Conservation (phyloP, 2,329 filamentous ascomycete species). For the Bimuria novae-zelandiae region DNA sequence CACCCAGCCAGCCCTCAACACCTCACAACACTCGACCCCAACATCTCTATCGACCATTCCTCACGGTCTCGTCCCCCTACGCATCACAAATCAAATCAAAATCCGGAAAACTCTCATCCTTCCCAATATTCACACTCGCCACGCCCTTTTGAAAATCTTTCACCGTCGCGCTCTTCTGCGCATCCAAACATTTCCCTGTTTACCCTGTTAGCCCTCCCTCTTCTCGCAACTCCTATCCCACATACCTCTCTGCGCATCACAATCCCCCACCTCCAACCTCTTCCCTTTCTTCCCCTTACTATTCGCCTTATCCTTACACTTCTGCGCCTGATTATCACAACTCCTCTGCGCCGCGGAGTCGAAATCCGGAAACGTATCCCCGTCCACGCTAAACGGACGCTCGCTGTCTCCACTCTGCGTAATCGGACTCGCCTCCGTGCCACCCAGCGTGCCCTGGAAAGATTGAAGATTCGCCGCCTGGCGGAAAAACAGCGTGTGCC, state of each 20-base stretch:
- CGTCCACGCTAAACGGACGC: slow-evolving; percentile 42
- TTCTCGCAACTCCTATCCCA: slow-evolving; percentile 2
- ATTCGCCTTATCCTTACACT: slow-evolving; percentile 54
- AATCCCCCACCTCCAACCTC: slow-evolving; percentile 54
- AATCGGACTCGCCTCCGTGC: slow-evolving; percentile 56
- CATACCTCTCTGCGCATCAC: slow-evolving; percentile 57
- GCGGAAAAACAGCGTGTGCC: slow-evolving; percentile 40
- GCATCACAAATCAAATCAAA: slow-evolving; percentile 45
- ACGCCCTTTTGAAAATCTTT: slow-evolving; percentile 33
- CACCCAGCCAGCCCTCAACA: no score
- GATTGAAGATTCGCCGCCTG: slow-evolving; percentile 40
- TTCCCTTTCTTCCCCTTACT: slow-evolving; percentile 54
- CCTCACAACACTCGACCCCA: no score
- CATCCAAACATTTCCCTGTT: slow-evolving; percentile 34
- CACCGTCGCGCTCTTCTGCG: slow-evolving; percentile 32
- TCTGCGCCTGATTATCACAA: slow-evolving; percentile 67
- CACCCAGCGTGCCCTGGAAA: slow-evolving; percentile 55
- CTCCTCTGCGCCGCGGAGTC: slow-evolving; percentile 62
- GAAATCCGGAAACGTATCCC: slow-evolving; percentile 58
- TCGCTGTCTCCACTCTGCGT: slow-evolving; percentile 57
- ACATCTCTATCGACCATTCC: no score
- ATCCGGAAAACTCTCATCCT: slow-evolving; percentile 44
- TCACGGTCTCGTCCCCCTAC: no score
- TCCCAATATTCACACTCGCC: slow-evolving; percentile 41
- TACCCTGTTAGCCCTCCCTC: not conserved